phyloP scores from a whole-genome alignment of 495 filamentous ascomycete species.

The Aspergillus nanangensis region DNA sequence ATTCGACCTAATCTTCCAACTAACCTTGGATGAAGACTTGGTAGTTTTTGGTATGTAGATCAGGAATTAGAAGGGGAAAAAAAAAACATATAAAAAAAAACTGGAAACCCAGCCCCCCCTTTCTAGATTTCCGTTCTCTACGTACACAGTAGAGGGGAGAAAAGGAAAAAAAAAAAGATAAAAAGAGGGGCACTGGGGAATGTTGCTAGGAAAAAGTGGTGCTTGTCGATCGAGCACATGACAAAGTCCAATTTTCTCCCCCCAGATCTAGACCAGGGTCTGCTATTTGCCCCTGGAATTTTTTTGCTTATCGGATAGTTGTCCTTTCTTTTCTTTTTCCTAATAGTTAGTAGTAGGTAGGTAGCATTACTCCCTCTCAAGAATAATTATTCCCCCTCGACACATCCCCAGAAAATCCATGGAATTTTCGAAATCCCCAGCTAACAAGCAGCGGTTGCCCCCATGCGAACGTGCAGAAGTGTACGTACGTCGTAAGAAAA shows the following conservation, averaged over 20 bases:
- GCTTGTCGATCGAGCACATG: conserved; percentile 38
- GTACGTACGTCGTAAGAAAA: no score
- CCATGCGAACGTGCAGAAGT: no score
- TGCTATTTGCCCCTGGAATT: conserved; percentile 16
- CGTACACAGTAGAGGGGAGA: neutral
- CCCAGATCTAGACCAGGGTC: conserved; percentile 29
- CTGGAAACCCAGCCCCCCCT: neutral
- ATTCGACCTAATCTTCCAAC: no score
- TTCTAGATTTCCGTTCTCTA: no score
- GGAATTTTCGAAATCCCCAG: no score
- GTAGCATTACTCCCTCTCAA: no score
- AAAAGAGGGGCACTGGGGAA: conserved; percentile 12
- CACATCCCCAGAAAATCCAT: no score
- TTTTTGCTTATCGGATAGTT: neutral
- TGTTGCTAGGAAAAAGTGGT: conserved; percentile 2
- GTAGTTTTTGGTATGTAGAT: neutral
- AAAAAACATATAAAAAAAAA: neutral
- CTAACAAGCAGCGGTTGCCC: no score
- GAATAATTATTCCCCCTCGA: no score
- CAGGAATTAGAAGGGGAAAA: neutral
- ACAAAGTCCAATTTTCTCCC: conserved; percentile 33
- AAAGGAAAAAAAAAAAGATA: neutral
- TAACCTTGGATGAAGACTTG: no score
- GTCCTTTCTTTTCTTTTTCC: conserved; percentile 4
- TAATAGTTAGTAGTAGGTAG: no score